These are phyloP conservation scores for Wilcoxina mikolae DNA, from an alignment of 495 filamentous ascomycete species.

Conservation along the genomic window DNA sequence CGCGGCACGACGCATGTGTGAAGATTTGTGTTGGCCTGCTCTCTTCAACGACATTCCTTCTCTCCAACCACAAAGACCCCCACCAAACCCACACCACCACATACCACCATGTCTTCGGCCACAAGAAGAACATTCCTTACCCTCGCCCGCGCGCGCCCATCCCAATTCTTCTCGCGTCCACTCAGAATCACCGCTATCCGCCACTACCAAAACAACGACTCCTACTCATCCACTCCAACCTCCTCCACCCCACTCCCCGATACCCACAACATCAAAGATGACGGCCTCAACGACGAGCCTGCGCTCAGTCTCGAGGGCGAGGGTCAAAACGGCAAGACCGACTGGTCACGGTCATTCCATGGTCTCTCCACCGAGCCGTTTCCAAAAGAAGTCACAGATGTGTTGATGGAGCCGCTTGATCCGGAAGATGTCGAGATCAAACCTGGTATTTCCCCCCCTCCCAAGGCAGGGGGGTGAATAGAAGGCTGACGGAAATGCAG, in stretches of 20 bases:
- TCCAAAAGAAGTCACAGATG: constrained; percentile 53
- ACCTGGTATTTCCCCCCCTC: constrained; percentile 21
- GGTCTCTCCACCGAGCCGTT: constrained; percentile 68
- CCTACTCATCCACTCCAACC: background rate
- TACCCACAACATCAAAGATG: background rate
- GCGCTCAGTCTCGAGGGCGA: background rate
- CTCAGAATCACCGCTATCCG: background rate
- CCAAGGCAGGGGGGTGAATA: background rate
- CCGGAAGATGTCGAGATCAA: constrained; percentile 85
- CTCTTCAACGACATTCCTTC: background rate
- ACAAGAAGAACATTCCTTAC: background rate
- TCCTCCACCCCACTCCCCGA: background rate
- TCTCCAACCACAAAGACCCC: background rate
- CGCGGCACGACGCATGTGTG: constrained; percentile 1
- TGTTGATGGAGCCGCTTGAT: constrained; percentile 52
- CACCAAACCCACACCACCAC: background rate
- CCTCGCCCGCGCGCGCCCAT: background rate
- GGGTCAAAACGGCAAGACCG: constrained; percentile 44
- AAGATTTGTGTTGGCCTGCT: background rate
- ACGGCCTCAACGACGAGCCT: background rate
- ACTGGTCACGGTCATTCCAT: constrained; percentile 90
- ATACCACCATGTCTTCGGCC: constrained; percentile 1
- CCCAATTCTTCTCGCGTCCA: background rate
- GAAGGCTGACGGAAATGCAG: constrained; percentile 34
- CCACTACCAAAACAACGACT: background rate